A percentile compares a stretch with the other conserved stretches of the same genome.
These are phyloP conservation scores for Silene noctiflora DNA, from an alignment of 179 eudicot genomes.

Conservation along the genomic window DNA sequence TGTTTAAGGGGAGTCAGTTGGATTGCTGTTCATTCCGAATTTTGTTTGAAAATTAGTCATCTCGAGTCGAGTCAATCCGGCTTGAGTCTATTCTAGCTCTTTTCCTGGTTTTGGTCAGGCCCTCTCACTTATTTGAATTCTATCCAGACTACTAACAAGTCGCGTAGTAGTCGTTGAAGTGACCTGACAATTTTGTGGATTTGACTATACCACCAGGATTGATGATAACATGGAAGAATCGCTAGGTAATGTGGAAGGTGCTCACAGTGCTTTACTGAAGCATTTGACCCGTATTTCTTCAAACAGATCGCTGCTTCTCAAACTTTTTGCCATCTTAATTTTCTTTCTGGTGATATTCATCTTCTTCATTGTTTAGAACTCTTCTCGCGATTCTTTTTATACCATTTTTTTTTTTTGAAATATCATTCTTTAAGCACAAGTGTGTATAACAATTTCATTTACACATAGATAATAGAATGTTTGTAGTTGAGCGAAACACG, in stretches of 20 bases:
- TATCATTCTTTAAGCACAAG: conserved; percentile 6
- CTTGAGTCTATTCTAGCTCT: no score
- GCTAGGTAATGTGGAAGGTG: conserved; percentile 77
- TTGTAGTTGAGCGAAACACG: conserved; percentile 1
- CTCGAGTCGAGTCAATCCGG: no score
- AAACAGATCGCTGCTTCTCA: conserved; percentile 85
- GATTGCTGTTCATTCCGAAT: no score
- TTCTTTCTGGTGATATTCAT: conserved; percentile 65
- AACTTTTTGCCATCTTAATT: conserved; percentile 67
- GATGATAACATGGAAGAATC: conserved; percentile 94
- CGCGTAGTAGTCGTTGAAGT: neutral
- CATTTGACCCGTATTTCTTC: conserved; percentile 74
- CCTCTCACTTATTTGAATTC: neutral
- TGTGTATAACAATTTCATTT: conserved; percentile 17
- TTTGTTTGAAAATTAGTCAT: no score
- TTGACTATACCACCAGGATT: conserved; percentile 49
- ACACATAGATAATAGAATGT: conserved; percentile 13
- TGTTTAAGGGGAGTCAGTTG: no score
- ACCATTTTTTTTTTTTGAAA: conserved; percentile 9
- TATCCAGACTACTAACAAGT: neutral
- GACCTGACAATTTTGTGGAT: neutral
- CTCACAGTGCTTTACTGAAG: conserved; percentile 65
- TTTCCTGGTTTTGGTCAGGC: no score
- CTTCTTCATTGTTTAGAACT: conserved; percentile 49
- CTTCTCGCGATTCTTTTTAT: conserved; percentile 8